Percentiles rank a stretch among this genome's conserved stretches.
These are phyloP conservation scores for Termitomyces sp. DNA, from an alignment of 768 basidiomycete genomes.

Conservation along the genomic window DNA sequence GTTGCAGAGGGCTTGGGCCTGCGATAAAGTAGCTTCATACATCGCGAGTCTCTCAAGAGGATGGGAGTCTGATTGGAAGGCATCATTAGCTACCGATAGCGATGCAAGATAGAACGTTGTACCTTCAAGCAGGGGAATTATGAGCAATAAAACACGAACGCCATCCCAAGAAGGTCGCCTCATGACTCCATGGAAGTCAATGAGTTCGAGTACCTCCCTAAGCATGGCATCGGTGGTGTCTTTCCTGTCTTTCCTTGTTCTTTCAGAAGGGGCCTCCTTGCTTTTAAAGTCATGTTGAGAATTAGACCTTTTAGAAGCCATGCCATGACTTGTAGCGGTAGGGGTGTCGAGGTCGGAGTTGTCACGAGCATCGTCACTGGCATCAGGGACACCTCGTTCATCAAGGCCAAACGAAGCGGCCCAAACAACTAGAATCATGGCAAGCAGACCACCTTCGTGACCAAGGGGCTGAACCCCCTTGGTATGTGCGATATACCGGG, in stretches of 20 bases:
- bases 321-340: constrained; percentile 1
- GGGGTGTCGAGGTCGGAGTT: constrained; percentile 15
- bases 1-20: constrained; percentile 72
- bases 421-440: constrained; percentile 82
- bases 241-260: constrained; percentile 37
- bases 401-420: constrained; percentile 86
- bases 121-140: constrained; percentile 86
- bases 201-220: constrained; percentile 68
- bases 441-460: constrained; percentile 70
- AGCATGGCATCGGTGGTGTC: constrained; percentile 64
- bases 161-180: constrained; percentile 86
- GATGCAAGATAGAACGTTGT: constrained; percentile 1
- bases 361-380: constrained; percentile 15
- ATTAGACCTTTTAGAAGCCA: constrained; percentile 3
- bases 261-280: constrained; percentile 25
- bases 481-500: constrained; percentile 62
- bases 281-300: constrained; percentile 8
- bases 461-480: constrained; percentile 59
- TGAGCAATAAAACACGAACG: constrained; percentile 68
- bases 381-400: constrained; percentile 58
- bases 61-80: constrained; percentile 30
- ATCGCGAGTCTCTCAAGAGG: constrained; percentile 52
- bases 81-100: constrained; percentile 3
- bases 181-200: constrained; percentile 76
- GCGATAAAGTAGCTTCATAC: constrained; percentile 79